Base-by-base conservation (phyloP, 805 yeast species). In the Candida railenensis region DNA sequence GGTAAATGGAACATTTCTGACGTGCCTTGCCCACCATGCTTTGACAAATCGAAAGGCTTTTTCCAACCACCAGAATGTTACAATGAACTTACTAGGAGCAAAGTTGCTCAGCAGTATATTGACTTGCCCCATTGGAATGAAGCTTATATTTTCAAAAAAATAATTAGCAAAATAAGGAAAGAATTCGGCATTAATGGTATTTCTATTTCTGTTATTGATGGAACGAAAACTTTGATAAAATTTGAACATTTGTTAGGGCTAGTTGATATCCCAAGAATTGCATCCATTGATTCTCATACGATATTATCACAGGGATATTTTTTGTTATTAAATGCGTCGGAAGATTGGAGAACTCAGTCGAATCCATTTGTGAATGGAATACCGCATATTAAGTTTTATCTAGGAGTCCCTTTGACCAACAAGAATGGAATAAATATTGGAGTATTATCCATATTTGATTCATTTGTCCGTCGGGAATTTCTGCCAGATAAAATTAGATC, bases 251-350 rank as follows among this genome's bases (percentile, higher is more conserved):
- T 77, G 4, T 64, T 82, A 32, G 74, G 73, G 3, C 63, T 76
- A 46, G 68, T 62, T n/a, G 79, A 73, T 47, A 73, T 81, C 42
- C 81, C 82, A 11, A 68, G 89, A 44, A 63, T 61, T 18, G 65
- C 81, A 2, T 81, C 89, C 5, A 62, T 87, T 40, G 94, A 87
- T 58, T 81, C 81, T 7, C 92, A 87, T 63, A 72, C 89, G 0
- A 72, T 87, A 1, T 63, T 87, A 32, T 83, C 90, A 0, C 61
- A 69, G 4, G 81, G 73, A 2, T 72, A 74, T 49, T 77, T 87
- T 45, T 66, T 81, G 3, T 53, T 87, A 5, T 58, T 73, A 3
- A 87, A 86, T 59, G 82, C 90, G 2, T 61, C 80, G 3, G 65
- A 66, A 32, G 95, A 87, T 57, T 87, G 95, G 94, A 70, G 95